phyloP scores from a whole-genome alignment of 148 eudicot genomes.

The Vaccinium macrocarpon region DNA sequence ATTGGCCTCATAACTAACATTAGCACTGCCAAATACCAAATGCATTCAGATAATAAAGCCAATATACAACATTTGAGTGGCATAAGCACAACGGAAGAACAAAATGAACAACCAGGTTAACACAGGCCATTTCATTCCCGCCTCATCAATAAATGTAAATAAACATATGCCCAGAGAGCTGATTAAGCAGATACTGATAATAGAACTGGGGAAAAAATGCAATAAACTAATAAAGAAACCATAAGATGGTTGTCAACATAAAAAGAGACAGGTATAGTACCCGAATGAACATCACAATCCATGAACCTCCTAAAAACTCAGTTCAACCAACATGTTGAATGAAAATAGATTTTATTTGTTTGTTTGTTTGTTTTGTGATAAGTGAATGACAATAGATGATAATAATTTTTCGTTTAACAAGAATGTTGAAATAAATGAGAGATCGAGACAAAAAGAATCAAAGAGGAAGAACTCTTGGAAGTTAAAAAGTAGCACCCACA shows the following conservation, averaged over 20 bases:
- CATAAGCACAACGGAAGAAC: constrained; percentile 1
- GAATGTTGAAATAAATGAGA: neutral
- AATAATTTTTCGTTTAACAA: neutral
- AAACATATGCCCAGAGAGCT: neutral
- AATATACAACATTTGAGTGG: neutral
- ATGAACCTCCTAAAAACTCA: neutral
- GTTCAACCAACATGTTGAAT: neutral
- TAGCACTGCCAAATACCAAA: neutral
- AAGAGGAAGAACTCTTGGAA: neutral
- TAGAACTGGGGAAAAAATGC: neutral
- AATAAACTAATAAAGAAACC: constrained; percentile 6
- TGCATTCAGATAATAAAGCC: neutral
- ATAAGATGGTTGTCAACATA: neutral
- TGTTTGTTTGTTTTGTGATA: too few relatives aligned
- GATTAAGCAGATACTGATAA: neutral
- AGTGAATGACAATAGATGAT: neutral
- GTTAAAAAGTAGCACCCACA: neutral
- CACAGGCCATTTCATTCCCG: neutral
- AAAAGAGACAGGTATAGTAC: neutral
- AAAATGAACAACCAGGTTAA: neutral
- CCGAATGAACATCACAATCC: constrained; percentile 1
- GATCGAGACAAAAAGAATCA: neutral
- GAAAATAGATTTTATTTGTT: neutral
- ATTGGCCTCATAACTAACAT: neutral
- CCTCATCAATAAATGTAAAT: neutral